Conservation (phyloP, 805 yeast species). For the Myxozyma mucilagina region DNA sequence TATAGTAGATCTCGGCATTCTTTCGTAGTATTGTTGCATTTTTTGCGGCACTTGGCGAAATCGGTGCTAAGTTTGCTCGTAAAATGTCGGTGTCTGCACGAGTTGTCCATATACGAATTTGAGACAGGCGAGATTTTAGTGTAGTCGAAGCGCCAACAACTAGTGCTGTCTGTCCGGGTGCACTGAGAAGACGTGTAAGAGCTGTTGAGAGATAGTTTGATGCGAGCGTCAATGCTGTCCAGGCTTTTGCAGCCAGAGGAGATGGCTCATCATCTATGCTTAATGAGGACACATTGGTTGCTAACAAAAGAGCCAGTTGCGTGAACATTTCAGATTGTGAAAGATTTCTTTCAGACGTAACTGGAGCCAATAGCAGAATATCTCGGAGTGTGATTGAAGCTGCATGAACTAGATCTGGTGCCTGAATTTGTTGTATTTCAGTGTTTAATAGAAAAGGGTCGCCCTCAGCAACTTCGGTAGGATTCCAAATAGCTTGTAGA, state of each 20-base stretch:
- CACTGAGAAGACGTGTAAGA: neutral
- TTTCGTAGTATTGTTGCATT: constrained; percentile 30
- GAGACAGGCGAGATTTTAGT: constrained; percentile 6
- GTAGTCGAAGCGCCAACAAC: constrained; percentile 19
- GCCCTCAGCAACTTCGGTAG: neutral
- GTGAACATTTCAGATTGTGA: constrained; percentile 36
- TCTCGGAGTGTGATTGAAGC: constrained; percentile 5
- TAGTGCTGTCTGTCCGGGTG: neutral
- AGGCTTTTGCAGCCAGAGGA: constrained; percentile 14
- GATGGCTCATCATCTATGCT: neutral
- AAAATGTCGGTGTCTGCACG: constrained; percentile 36
- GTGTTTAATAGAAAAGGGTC: constrained; percentile 5
- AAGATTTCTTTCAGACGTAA: constrained; percentile 27
- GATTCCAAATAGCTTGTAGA: constrained; percentile 19
- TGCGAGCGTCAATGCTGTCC: constrained; percentile 32
- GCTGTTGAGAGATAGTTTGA: constrained; percentile 20
- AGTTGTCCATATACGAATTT: constrained; percentile 29
- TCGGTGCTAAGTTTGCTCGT: constrained; percentile 29
- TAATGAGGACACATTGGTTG: constrained; percentile 5
- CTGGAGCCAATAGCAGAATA: constrained; percentile 10
- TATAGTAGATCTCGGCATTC: constrained; percentile 35
- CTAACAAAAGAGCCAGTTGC: constrained; percentile 21
- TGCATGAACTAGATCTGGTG: neutral
- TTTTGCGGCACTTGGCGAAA: constrained; percentile 26
- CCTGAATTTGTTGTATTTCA: constrained; percentile 5